Base-by-base conservation (phyloP, 1,284 basidiomycete genomes). In the Vanrija humicola region DNA sequence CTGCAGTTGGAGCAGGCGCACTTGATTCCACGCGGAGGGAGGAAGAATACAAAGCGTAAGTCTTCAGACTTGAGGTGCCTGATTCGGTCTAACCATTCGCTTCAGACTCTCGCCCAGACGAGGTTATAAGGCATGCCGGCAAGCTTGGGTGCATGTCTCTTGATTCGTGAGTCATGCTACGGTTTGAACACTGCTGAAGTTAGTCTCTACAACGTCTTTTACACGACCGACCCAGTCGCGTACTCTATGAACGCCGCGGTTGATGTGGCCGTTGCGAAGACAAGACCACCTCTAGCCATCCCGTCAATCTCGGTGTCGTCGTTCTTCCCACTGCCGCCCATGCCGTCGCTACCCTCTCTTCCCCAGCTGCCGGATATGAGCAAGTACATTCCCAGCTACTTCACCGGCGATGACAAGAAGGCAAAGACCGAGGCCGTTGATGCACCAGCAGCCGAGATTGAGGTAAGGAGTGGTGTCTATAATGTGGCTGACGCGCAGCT, bases 1-100 rank as follows among this genome's bases (percentile, higher is more conserved):
- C 69, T 82, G 12, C 81, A 81, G 57, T 68, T 83, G 6, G 77
- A 81, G 50, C 79, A 80, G 43, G 76, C 79, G 0, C 81, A 82
- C 59, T 63, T 82, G 16, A 80, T 82, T 58, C 81, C 82, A 0
- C 70, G 82, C 16, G 77, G 77, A 61, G 81, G 81, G 2, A 64
- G 79, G 44, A 79, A 79, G 50, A 59, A 79, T 45, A 79, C 80
- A 0, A 78, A 76, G 70, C 50, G 70, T 72, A 44, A 58, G 70
- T 64, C 1, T 23, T 23, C 5, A 3, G 21, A 23, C 28, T 12
- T 42, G 26, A 38, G 9, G 9, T 14, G 34, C 12, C 12, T 14
- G 6, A 28, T 15, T 15, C 2, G 19, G 5, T 21, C 28, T 1
- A 8, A 14, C n/a, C 25, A 6, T 7, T 26, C 16, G 18, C 3